Conservation (phyloP, 495 filamentous ascomycete genomes). For the Astrothelium macrocarpum region DNA sequence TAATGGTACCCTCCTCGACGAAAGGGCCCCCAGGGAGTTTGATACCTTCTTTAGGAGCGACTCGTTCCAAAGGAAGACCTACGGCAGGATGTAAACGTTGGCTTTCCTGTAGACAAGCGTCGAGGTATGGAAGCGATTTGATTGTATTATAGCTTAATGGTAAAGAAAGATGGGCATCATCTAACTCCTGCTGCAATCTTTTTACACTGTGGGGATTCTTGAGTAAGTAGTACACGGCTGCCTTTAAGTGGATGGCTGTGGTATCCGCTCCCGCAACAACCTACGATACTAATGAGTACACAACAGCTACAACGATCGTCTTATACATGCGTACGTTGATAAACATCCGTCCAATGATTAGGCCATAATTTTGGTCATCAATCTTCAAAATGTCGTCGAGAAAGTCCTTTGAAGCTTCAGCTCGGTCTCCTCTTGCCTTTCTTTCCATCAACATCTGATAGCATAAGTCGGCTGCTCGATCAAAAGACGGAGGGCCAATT, state of each 20-base stretch:
- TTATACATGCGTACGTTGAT: too few relatives aligned
- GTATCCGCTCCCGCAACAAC: background rate
- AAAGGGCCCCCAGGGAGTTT: slow-evolving; percentile 42
- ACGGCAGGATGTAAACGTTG: slow-evolving; percentile 30
- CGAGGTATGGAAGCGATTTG: slow-evolving; percentile 39
- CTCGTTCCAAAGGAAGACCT: slow-evolving; percentile 20
- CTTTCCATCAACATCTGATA: background rate
- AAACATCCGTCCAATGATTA: too few relatives aligned
- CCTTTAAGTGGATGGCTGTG: background rate
- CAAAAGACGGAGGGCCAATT: slow-evolving; percentile 30
- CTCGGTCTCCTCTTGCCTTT: too few relatives aligned
- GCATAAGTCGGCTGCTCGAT: background rate
- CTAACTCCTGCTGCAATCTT: slow-evolving; percentile 13
- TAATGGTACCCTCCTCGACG: slow-evolving; percentile 43
- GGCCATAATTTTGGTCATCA: too few relatives aligned
- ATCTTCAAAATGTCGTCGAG: too few relatives aligned
- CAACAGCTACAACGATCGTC: too few relatives aligned
- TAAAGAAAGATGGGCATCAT: slow-evolving; percentile 10
- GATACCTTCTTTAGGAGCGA: slow-evolving; percentile 42
- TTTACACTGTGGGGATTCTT: slow-evolving; percentile 11
- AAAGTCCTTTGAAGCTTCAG: too few relatives aligned
- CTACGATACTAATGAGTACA: background rate
- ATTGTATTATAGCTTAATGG: slow-evolving; percentile 9
- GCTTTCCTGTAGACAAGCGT: slow-evolving; percentile 42
- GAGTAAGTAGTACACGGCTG: slow-evolving; percentile 16